Percentiles rank a stretch among this genome's conserved stretches.
phyloP scores from a whole-genome alignment of 2,329 filamentous ascomycete species.

The Trichoderma sp. region DNA sequence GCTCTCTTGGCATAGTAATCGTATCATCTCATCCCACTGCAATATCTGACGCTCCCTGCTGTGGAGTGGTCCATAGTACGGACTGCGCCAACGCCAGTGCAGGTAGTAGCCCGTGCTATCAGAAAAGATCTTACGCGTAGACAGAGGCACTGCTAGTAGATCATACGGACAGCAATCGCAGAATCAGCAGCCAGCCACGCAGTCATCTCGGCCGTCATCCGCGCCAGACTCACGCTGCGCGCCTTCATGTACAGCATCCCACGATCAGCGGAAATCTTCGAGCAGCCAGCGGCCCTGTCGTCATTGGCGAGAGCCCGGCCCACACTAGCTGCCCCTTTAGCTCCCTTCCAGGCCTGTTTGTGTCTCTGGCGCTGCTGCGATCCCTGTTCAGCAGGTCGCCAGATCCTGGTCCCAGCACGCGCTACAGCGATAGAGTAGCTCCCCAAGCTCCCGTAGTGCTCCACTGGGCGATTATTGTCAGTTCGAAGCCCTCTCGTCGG shows the following conservation, averaged over 20 bases:
- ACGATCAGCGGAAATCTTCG: conserved; percentile 3
- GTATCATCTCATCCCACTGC: conserved; percentile 4
- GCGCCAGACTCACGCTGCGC: conserved; percentile 2
- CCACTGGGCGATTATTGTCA: conserved; percentile 6
- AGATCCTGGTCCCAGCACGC: conserved; percentile 19
- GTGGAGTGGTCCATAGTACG: not conserved
- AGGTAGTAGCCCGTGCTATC: not conserved
- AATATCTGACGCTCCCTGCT: conserved; percentile 1
- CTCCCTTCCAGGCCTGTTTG: conserved; percentile 16
- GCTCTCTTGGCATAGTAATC: conserved; percentile 12
- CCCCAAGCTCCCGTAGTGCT: conserved; percentile 24
- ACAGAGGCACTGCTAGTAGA: not conserved
- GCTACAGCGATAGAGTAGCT: conserved; percentile 16
- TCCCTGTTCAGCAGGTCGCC: conserved; percentile 14
- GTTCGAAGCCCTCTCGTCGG: not conserved
- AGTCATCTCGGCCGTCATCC: not conserved
- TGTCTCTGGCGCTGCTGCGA: conserved; percentile 8
- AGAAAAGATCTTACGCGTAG: not conserved
- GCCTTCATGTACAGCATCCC: conserved; percentile 19
- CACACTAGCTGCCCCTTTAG: conserved; percentile 23
- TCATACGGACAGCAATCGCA: not conserved
- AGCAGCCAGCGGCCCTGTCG: conserved; percentile 9
- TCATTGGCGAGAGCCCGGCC: conserved; percentile 17
- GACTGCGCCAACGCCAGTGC: not conserved
- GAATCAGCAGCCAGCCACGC: not conserved